Evolutionary conservation across 2,329 filamentous ascomycete genomes (phyloP).

Genomic region (Thielaviopsis euricoi): DNA sequence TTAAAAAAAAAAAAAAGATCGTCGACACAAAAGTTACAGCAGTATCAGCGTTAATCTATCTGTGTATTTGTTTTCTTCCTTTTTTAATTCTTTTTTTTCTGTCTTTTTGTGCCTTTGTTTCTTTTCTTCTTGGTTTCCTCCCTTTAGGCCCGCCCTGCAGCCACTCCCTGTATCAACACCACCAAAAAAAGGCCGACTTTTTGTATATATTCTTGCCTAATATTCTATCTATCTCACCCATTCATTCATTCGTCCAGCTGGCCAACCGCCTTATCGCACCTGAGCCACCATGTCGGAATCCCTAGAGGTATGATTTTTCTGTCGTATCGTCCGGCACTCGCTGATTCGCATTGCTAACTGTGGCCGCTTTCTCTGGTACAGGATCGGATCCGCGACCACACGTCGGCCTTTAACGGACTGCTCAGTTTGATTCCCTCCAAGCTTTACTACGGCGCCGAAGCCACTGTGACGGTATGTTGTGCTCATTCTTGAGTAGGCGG

Average conservation of each 20-base stretch:
- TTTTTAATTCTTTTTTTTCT: background rate
- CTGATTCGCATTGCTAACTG: constrained; percentile 4
- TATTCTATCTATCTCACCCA: background rate
- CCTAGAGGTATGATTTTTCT: constrained; percentile 16
- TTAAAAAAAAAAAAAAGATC: background rate
- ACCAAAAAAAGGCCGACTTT: background rate
- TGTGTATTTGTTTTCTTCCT: background rate
- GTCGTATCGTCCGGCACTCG: background rate
- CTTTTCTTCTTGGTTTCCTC: background rate
- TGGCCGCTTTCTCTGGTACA: constrained; percentile 16
- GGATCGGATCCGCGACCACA: constrained; percentile 40
- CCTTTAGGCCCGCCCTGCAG: background rate
- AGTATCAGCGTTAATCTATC: background rate
- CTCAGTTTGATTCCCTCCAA: constrained; percentile 80
- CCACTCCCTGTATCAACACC: background rate
- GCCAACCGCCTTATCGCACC: background rate
- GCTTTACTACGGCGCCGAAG: constrained; percentile 82
- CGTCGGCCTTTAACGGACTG: constrained; percentile 71
- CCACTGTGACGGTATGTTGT: constrained; percentile 40
- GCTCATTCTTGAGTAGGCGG: constrained; percentile 4
- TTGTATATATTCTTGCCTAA: background rate
- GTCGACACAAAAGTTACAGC: background rate
- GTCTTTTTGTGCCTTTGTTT: background rate
- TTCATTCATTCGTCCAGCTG: too few species aligned
- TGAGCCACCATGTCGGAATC: constrained; percentile 15